Percentiles rank a stretch among this genome's conserved stretches.
Evolutionary conservation across 2,329 filamentous ascomycete genomes (phyloP).

Genomic region (Cercospora sp.): DNA sequence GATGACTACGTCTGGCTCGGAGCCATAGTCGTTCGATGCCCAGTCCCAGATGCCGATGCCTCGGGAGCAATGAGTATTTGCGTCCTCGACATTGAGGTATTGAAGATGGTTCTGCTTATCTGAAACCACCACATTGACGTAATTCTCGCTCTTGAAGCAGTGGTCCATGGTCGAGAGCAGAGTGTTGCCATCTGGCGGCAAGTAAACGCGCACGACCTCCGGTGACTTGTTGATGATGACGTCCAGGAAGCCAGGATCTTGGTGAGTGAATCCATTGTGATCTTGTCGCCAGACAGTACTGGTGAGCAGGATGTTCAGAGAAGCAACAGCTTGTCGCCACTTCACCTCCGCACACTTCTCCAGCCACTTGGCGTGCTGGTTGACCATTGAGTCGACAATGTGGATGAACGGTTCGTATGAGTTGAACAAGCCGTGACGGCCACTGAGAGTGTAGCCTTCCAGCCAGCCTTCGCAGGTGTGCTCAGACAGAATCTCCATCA

Average conservation of each 20-base stretch:
- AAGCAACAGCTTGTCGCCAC: slow-evolving; percentile 72
- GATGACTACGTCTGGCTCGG: slow-evolving; percentile 74
- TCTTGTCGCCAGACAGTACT: slow-evolving; percentile 80
- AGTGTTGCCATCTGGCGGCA: slow-evolving; percentile 78
- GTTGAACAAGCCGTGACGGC: slow-evolving; percentile 74
- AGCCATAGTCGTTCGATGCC: slow-evolving; percentile 69
- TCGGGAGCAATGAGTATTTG: slow-evolving; percentile 74
- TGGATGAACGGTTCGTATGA: slow-evolving; percentile 83
- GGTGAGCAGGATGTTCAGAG: slow-evolving; percentile 77
- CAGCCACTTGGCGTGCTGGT: slow-evolving; percentile 83
- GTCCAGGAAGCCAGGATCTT: slow-evolving; percentile 78
- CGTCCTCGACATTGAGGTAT: slow-evolving; percentile 71
- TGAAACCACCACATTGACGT: slow-evolving; percentile 77
- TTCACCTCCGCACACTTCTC: slow-evolving; percentile 79
- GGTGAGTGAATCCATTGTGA: slow-evolving; percentile 81
- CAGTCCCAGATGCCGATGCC: slow-evolving; percentile 76
- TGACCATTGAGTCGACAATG: slow-evolving; percentile 82
- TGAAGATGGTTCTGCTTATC: slow-evolving; percentile 80
- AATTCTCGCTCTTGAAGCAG: slow-evolving; percentile 71
- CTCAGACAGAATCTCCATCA: slow-evolving; percentile 84
- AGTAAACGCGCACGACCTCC: slow-evolving; percentile 77
- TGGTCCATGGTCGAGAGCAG: slow-evolving; percentile 75
- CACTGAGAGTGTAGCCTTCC: slow-evolving; percentile 74
- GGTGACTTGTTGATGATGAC: slow-evolving; percentile 78
- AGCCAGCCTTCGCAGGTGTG: slow-evolving; percentile 80